Percentiles rank a stretch among this genome's conserved stretches.
phyloP scores from a whole-genome alignment of 2,329 filamentous ascomycete species.

The Colletotrichum neosansevieriae region DNA sequence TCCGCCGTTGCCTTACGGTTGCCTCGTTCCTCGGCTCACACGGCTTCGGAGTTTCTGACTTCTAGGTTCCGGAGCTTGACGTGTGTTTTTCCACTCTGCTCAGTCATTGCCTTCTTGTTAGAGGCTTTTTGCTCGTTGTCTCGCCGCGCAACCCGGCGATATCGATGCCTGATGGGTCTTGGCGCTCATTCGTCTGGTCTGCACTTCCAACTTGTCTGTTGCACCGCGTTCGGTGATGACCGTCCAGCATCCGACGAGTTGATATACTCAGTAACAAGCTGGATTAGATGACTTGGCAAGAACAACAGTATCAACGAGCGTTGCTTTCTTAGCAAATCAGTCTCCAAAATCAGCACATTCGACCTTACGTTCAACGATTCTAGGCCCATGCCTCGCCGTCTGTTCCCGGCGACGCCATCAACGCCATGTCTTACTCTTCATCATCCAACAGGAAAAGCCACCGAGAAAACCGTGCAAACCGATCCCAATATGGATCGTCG shows the following conservation, averaged over 20 bases:
- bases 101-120: not conserved
- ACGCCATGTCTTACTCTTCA: slow-evolving; percentile 5
- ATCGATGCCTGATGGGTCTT: not conserved
- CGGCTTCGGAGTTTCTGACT: not conserved
- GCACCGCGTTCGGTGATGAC: slow-evolving; percentile 7
- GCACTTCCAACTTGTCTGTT: not conserved
- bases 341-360: slow-evolving; percentile 1
- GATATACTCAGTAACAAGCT: not conserved
- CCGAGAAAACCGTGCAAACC: not conserved
- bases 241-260: not conserved
- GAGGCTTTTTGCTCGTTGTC: not conserved
- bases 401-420: slow-evolving; percentile 2
- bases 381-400: not conserved
- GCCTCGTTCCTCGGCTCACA: slow-evolving; percentile 11
- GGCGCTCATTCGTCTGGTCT: not conserved
- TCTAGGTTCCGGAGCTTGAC: not conserved
- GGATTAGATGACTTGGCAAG: not conserved
- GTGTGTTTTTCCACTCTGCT: not conserved
- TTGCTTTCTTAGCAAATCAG: not conserved
- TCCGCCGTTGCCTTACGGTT: slow-evolving; percentile 12
- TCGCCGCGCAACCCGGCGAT: not conserved
- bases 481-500: not conserved
- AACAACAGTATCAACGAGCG: not conserved
- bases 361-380: not conserved
- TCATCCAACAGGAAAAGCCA: not conserved